Base-by-base conservation (phyloP, 495 filamentous ascomycete species). In the Evansstolkia leycettana region DNA sequence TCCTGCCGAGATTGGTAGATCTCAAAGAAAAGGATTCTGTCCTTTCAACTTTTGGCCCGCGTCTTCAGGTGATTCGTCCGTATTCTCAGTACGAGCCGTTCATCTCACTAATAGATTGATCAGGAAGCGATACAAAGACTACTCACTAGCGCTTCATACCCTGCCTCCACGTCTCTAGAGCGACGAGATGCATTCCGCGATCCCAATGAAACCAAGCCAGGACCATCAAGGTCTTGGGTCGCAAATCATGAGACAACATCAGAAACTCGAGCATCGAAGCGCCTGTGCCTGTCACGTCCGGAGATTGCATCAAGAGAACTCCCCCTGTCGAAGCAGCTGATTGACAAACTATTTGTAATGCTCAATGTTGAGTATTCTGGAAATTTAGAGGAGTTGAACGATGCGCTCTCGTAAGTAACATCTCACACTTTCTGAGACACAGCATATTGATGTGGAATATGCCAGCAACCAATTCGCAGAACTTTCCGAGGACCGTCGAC, bases 51-150 rank as follows among this genome's bases (percentile, higher is more conserved):
- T 39, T 56, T 25, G 54, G 56, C 13, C 26, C 44, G 15, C 17
- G 46, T 34, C 42, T 64, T 9, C 45, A 42, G 51, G 60, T 64
- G 57, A 39, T n/a, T n/a, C n/a, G n/a, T n/a, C n/a, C n/a, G n/a
- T n/a, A n/a, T n/a, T n/a, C n/a, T n/a, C n/a, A n/a, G n/a, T n/a
- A 13, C 5, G 11, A 29, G 28, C 28, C 5, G 28, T 29, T 29
- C 29, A 64, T 56, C 31, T 16, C 3, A 37, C 60, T 7, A 35
- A 23, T 23, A 23, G 9, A 4, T 4, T 5, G 4, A 9, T 9
- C 9, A 23, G 20, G 20, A 23, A 5, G 20, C 20, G 20, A 9
- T 58, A 14, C 40, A 43, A 24, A 25, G 33, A 10, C 40, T 54
- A 5, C 34, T 47, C 19, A 7, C 39, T 18, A 38, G 8, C 5